Base-by-base conservation (phyloP, 306 rosid species). In the Hippophae tibetana region DNA sequence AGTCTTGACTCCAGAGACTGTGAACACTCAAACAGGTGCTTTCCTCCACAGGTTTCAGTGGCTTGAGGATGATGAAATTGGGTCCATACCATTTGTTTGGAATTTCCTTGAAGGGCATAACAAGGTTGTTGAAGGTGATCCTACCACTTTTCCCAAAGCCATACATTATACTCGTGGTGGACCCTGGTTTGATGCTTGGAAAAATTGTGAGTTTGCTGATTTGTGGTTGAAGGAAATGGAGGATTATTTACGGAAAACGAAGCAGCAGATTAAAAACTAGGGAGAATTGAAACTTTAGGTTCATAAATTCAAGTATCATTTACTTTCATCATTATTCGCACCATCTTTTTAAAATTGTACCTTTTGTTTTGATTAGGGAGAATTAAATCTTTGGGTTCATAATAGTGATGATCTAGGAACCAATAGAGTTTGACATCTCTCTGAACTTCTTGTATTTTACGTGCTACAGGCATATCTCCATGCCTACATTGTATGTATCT, bases 121-220 rank as follows among this genome's bases (percentile, higher is more conserved):
- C 53, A 49, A 23, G 53, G 53, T 49, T 13, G 53, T 49, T 49
- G 53, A 49, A 10, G 14, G 13, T 49, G 53, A 49, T n/a, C 53
- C 53, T 13, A n/a, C 14, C n/a, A 49, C 53, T 49, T 49, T 13
- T 7, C 53, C 53, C 6, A 49, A 49, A 8, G 53, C 53, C 8
- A 13, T 49, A 5, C 53, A 49, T 49, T 49, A 49, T 49, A 49
- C 53, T 49, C 53, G 53, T 13, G 53, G 53, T 10, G 53, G 53
- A 49, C 53, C 53, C 8, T 49, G 53, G 53, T 49, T 49, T 49
- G 53, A 49, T 12, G 53, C 53, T 13, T 49, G 53, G 53, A 49
- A 49, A 23, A 49, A 49, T 49, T 49, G 53, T 49, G 53, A 49
- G 53, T 49, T 49, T 49, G 53, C 53, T 49, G 53, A 49, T 13